These are phyloP conservation scores for Aspergillus fischeri DNA, from an alignment of 2,329 filamentous ascomycete genomes.

Conservation along the genomic window DNA sequence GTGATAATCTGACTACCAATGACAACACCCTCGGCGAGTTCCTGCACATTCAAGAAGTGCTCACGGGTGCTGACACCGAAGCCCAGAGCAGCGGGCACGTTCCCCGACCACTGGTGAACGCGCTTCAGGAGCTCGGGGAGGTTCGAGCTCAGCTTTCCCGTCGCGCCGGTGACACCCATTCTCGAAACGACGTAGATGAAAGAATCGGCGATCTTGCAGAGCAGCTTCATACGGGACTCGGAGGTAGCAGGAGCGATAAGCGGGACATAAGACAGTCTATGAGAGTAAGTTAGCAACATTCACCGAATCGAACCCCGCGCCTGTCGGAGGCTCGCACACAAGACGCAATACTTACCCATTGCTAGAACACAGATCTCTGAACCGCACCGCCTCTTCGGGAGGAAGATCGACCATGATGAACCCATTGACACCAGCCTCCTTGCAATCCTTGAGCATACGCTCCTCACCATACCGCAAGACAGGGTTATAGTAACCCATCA, in stretches of 20 bases:
- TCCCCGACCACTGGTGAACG: conserved; percentile 88
- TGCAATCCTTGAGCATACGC: conserved; percentile 76
- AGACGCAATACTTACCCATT: conserved; percentile 23
- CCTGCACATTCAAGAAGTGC: conserved; percentile 81
- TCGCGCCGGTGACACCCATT: conserved; percentile 93
- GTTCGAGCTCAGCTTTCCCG: conserved; percentile 73
- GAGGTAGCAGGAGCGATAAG: conserved; percentile 92
- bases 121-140: conserved; percentile 76
- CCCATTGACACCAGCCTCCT: conserved; percentile 80
- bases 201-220: conserved; percentile 94
- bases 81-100: conserved; percentile 85
- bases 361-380: conserved; percentile 32
- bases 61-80: conserved; percentile 95
- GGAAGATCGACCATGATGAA: conserved; percentile 96
- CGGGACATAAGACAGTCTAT: conserved; percentile 87
- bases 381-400: conserved; percentile 92
- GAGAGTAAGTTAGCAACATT: neutral
- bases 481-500: conserved; percentile 99
- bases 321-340: neutral
- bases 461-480: conserved; percentile 93
- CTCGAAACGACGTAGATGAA: conserved; percentile 98
- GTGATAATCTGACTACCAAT: conserved; percentile 95
- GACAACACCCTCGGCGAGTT: conserved; percentile 87
- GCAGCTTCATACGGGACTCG: conserved; percentile 86
- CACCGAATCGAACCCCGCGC: neutral